Evolutionary conservation across 2,329 filamentous ascomycete species (phyloP).

Genomic region (Talaromyces sp.): DNA sequence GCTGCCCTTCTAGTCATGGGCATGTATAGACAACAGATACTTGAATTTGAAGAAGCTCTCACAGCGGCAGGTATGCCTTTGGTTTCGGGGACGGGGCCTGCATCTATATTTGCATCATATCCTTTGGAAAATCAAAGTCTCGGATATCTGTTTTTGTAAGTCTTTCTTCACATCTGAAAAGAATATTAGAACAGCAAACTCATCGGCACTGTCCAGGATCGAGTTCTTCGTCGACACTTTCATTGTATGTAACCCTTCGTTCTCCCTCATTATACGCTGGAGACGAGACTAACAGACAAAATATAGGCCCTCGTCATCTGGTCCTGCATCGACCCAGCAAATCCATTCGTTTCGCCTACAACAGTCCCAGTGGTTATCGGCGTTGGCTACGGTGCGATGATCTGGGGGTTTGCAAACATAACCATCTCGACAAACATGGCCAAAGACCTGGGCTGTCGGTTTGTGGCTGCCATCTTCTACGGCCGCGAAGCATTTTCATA

Average conservation of each 20-base stretch:
- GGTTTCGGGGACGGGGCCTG: conserved; percentile 46
- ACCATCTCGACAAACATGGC: conserved; percentile 55
- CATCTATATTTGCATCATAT: conserved; percentile 52
- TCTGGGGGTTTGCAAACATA: conserved; percentile 54
- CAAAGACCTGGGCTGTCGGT: conserved; percentile 54
- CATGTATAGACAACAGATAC: conserved; percentile 51
- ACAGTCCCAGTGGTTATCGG: conserved; percentile 52
- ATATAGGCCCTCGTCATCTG: conserved; percentile 50
- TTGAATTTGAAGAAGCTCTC: conserved; percentile 34
- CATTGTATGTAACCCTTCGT: conserved; percentile 34
- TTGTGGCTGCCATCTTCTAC: conserved; percentile 56
- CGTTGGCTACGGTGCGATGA: conserved; percentile 48
- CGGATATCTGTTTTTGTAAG: conserved; percentile 49
- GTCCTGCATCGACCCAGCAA: conserved; percentile 53
- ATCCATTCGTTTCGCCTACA: conserved; percentile 49
- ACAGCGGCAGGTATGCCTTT: conserved; percentile 31
- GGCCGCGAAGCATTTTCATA: conserved; percentile 46
- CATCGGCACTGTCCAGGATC: conserved; percentile 22
- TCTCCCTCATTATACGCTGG: neutral
- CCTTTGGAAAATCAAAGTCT: conserved; percentile 48
- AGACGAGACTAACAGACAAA: neutral
- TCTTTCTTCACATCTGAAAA: neutral
- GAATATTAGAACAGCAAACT: neutral
- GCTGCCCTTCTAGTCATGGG: conserved; percentile 52
- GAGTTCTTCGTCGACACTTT: conserved; percentile 57